These are phyloP conservation scores for Bacterosira constricta DNA, from an alignment of 108 stramenopile species.

Conservation along the genomic window DNA sequence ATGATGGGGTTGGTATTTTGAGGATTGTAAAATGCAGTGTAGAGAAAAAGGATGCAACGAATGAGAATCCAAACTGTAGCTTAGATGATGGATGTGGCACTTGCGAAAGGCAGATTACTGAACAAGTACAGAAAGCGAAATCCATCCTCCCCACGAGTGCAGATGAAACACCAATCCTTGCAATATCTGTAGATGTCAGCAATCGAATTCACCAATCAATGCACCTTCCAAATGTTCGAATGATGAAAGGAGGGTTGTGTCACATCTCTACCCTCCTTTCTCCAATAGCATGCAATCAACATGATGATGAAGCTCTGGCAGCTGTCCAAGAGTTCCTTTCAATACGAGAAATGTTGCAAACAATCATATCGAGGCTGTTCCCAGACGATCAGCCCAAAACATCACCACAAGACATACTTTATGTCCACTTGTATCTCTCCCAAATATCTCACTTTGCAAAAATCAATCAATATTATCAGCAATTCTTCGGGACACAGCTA, in stretches of 20 bases:
- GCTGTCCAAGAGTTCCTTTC: slow-evolving; percentile 66
- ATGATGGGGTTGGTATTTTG: slow-evolving; percentile 85
- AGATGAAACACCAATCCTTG: neutral
- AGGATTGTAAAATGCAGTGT: slow-evolving; percentile 78
- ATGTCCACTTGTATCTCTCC: slow-evolving; percentile 92
- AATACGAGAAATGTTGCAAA: slow-evolving; percentile 44
- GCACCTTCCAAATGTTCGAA: slow-evolving; percentile 54
- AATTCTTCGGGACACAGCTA: slow-evolving; percentile 73
- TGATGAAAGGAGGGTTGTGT: slow-evolving; percentile 65
- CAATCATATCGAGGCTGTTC: slow-evolving; percentile 19
- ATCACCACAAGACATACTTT: slow-evolving; percentile 80
- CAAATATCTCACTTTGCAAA: slow-evolving; percentile 89
- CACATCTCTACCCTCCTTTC: slow-evolving; percentile 75
- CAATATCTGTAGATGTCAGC: neutral
- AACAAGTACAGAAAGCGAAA: slow-evolving; percentile 9
- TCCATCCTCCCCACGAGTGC: neutral
- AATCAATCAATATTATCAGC: slow-evolving; percentile 89
- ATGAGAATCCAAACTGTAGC: neutral
- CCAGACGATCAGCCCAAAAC: slow-evolving; percentile 23
- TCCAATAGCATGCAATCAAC: slow-evolving; percentile 51
- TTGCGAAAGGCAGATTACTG: slow-evolving; percentile 1
- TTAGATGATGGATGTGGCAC: neutral
- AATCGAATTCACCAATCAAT: neutral
- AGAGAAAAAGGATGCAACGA: slow-evolving; percentile 61
- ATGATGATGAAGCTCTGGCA: slow-evolving; percentile 51